Evolutionary conservation across 2,329 filamentous ascomycete genomes (phyloP).

Genomic region (Pseudogymnoascus sp.): DNA sequence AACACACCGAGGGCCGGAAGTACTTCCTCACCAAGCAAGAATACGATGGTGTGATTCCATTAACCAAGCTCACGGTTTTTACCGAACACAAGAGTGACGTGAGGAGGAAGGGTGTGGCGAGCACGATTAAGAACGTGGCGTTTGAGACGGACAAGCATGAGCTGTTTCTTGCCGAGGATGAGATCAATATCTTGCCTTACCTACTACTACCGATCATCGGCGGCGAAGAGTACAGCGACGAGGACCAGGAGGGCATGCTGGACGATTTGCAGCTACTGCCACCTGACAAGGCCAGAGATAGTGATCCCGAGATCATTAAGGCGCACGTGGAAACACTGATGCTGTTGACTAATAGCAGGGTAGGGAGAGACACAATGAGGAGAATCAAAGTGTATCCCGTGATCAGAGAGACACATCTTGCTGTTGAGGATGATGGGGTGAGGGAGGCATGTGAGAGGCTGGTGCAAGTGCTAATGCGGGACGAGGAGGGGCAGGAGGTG

Average conservation of each 20-base stretch:
- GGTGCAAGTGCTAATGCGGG: constrained; percentile 56
- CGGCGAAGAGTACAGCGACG: constrained; percentile 77
- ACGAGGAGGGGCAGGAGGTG: constrained; percentile 27
- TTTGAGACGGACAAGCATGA: constrained; percentile 74
- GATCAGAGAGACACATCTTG: constrained; percentile 75
- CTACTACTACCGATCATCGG: constrained; percentile 82
- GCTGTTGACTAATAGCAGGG: constrained; percentile 69
- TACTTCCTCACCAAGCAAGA: constrained; percentile 68
- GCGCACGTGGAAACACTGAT: constrained; percentile 86
- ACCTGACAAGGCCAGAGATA: constrained; percentile 80
- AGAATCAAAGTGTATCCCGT: constrained; percentile 81
- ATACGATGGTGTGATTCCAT: constrained; percentile 77
- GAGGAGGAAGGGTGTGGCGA: constrained; percentile 87
- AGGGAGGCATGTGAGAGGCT: constrained; percentile 79
- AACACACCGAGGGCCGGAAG: constrained; percentile 64
- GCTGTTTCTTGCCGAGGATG: constrained; percentile 61
- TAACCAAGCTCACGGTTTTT: constrained; percentile 89
- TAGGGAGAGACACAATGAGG: constrained; percentile 68
- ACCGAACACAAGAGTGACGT: constrained; percentile 82
- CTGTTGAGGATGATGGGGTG: constrained; percentile 71
- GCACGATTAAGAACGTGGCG: constrained; percentile 86
- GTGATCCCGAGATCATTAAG: constrained; percentile 67
- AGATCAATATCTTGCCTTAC: constrained; percentile 80
- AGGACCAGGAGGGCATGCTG: constrained; percentile 80
- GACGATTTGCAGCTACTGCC: constrained; percentile 84